A percentile compares a stretch with the other conserved stretches of the same genome.
Evolutionary conservation across 257 asterid species (phyloP).

Genomic region (Petunia axillaris): DNA sequence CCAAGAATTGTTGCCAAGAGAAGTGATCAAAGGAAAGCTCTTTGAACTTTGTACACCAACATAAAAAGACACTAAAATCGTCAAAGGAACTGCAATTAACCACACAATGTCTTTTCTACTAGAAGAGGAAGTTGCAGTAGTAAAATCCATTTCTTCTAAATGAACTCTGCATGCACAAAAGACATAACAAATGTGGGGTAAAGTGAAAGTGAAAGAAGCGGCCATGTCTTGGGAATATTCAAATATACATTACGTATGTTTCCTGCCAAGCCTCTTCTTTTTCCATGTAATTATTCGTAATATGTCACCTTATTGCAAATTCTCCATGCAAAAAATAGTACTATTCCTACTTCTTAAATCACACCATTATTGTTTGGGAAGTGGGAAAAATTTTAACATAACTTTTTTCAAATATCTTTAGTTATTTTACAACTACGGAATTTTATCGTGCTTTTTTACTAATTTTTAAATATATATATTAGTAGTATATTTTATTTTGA

Average conservation of each 20-base stretch:
- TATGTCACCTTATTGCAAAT: background rate
- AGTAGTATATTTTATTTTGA: too few relatives aligned
- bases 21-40: conserved; percentile 33
- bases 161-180: background rate
- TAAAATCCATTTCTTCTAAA: background rate
- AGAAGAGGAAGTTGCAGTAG: background rate
- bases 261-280: conserved; percentile 14
- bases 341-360: too few relatives aligned
- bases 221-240: background rate
- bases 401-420: too few relatives aligned
- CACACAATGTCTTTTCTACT: conserved; percentile 33
- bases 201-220: background rate
- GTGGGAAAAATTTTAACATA: too few relatives aligned
- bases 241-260: conserved; percentile 6
- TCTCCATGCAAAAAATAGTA: background rate
- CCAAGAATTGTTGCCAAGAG: background rate
- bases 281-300: background rate
- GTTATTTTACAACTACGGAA: too few relatives aligned
- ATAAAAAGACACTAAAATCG: conserved; percentile 42
- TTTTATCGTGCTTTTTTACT: too few relatives aligned
- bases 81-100: conserved; percentile 45
- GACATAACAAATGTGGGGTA: background rate
- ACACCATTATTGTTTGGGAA: too few relatives aligned
- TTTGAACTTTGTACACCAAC: conserved; percentile 37
- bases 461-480: too few relatives aligned